Evolutionary conservation across 768 basidiomycete species (phyloP), one percentile per base, ranked within the genome.

Genomic region (Amylocystis lapponica): DNA sequence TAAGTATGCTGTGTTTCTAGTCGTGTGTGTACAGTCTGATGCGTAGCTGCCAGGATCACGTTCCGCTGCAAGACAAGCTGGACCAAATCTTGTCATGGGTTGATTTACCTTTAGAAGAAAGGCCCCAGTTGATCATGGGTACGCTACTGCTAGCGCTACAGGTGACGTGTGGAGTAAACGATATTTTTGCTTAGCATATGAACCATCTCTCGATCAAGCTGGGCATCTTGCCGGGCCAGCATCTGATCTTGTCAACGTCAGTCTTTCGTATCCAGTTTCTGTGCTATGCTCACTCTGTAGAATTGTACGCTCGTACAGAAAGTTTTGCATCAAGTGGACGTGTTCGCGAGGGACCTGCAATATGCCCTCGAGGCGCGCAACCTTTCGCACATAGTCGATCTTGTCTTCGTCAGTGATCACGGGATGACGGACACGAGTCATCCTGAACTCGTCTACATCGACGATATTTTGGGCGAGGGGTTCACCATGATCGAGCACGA

Each of bases 401-500:
- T 95, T 25, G 74, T 95, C 19, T 92, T 94, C 53, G 91, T 96
- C 50, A 86, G 83, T 48, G 88, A 90, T 58, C 86, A 91, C 53
- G 90, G 89, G n/a, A 93, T 91, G 87, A 83, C 80, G 1, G 86
- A 89, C 58, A 95, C 90, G n/a, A 80, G 79, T 47, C 74, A 86
- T 49, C 80, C 81, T 0, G 77, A 83, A 37, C 71, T 76, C 36
- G 65, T 94, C 26, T 88, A 83, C 61, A 70, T 96, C 41, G 90
- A 96, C 58, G 84, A 89, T 51, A 77, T 90, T 44, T 66, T 90
- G 27, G 86, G 84, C 2, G 63, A 72, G 27, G 85, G 81, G 3
- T 70, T 78, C 38, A 56, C 64, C 5, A 64, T 63, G 13, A 81
- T 91, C 33, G 74, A 78, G 43, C 86, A 90, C 54, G 73, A 79